phyloP scores from a whole-genome alignment of 2,329 filamentous ascomycete species.

The Beauveria bassiana region DNA sequence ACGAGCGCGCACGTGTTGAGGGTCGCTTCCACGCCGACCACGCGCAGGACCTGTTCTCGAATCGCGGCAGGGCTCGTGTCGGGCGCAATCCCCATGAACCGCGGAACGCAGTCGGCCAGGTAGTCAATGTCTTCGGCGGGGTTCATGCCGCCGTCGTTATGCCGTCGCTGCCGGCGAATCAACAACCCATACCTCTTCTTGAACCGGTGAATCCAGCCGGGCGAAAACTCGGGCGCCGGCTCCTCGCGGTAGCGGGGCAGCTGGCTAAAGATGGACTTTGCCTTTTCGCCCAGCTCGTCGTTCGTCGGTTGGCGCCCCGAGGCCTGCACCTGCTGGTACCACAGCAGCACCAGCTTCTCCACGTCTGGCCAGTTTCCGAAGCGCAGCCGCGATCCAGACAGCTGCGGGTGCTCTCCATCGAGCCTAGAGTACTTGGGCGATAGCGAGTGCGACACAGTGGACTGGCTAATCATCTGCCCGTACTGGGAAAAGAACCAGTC shows the following conservation, averaged over 20 bases:
- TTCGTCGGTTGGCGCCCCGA: slow-evolving; percentile 52
- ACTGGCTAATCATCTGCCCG: slow-evolving; percentile 54
- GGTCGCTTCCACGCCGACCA: slow-evolving; percentile 46
- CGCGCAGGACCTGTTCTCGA: slow-evolving; percentile 47
- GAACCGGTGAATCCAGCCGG: slow-evolving; percentile 57
- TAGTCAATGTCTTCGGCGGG: slow-evolving; percentile 51
- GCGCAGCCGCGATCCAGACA: slow-evolving; percentile 53
- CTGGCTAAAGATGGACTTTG: slow-evolving; percentile 50
- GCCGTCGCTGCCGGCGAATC: slow-evolving; percentile 47
- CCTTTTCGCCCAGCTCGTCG: slow-evolving; percentile 55
- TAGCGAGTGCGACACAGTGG: slow-evolving; percentile 54
- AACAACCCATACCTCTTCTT: slow-evolving; percentile 56
- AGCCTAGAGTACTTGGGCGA: slow-evolving; percentile 55
- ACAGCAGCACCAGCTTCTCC: slow-evolving; percentile 48
- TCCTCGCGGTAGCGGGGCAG: slow-evolving; percentile 55
- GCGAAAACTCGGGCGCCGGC: slow-evolving; percentile 52
- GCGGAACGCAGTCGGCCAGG: slow-evolving; percentile 51
- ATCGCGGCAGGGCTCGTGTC: slow-evolving; percentile 55
- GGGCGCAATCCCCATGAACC: slow-evolving; percentile 49
- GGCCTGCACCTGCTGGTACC: slow-evolving; percentile 45
- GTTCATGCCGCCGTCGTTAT: slow-evolving; percentile 38
- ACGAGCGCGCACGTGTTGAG: slow-evolving; percentile 49
- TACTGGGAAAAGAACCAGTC: slow-evolving; percentile 55
- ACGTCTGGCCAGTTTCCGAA: slow-evolving; percentile 60
- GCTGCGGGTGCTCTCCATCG: slow-evolving; percentile 50